Percentiles rank a stretch among this genome's conserved stretches.
Evolutionary conservation across 352 stramenopile genomes (phyloP).

Genomic region (Blastocystis sp.): DNA sequence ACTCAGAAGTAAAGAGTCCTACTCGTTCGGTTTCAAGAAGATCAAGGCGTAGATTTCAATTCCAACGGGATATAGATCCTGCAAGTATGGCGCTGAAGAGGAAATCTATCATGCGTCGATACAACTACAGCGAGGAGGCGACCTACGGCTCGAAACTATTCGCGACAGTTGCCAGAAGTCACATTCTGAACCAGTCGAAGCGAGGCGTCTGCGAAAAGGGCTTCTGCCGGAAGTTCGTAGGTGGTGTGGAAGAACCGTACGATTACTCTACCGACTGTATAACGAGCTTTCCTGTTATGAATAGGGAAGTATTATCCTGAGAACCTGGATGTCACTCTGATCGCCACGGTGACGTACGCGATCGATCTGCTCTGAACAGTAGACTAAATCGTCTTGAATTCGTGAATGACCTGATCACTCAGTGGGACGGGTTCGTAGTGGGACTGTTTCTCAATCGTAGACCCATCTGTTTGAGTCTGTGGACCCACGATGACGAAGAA

Average conservation of each 20-base stretch:
- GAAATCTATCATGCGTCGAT: too few relatives aligned
- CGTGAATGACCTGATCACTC: neutral
- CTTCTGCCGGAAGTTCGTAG: neutral
- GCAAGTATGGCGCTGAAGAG: neutral
- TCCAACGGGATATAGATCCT: neutral
- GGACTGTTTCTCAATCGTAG: neutral
- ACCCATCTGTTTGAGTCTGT: slow-evolving; percentile 15
- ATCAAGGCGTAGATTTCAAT: neutral
- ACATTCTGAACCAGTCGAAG: neutral
- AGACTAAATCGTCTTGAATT: slow-evolving; percentile 23
- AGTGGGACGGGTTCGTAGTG: neutral
- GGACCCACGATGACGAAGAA: neutral
- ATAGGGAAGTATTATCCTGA: slow-evolving; percentile 27
- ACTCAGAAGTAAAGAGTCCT: neutral
- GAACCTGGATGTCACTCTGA: slow-evolving; percentile 11
- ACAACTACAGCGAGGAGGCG: neutral
- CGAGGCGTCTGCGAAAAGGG: neutral
- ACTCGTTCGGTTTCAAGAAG: neutral
- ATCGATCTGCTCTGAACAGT: neutral
- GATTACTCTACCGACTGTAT: neutral
- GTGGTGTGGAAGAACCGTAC: neutral
- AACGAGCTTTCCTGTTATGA: neutral
- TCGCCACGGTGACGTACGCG: slow-evolving; percentile 1
- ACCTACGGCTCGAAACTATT: neutral
- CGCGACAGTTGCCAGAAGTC: neutral